Conservation (phyloP, 768 basidiomycete species). For the Aureoboletus auriporus region DNA sequence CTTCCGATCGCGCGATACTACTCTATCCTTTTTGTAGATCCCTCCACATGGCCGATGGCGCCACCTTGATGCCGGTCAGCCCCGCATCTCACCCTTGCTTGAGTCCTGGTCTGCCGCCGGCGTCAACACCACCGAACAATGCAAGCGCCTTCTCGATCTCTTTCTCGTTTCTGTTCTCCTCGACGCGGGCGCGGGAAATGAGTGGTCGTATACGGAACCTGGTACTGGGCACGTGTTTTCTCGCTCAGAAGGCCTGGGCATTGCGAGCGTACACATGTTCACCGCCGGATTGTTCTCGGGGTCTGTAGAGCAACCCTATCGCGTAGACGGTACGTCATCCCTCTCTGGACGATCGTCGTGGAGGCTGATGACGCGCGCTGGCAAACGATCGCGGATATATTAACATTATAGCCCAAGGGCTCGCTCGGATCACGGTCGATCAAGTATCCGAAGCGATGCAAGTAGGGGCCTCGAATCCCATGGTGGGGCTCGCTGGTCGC, state of each 20-base stretch:
- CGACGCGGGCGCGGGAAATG: slow-evolving; percentile 88
- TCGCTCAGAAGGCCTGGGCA: slow-evolving; percentile 80
- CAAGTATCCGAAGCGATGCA: slow-evolving; percentile 71
- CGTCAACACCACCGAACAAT: slow-evolving; percentile 52
- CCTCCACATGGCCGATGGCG: slow-evolving; percentile 89
- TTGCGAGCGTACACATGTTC: slow-evolving; percentile 93
- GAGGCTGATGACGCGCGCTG: not conserved
- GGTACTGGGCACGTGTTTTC: slow-evolving; percentile 48
- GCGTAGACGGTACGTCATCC: slow-evolving; percentile 67
- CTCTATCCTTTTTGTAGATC: slow-evolving; percentile 44
- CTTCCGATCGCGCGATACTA: not conserved
- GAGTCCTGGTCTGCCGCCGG: slow-evolving; percentile 46
- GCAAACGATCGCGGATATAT: too few species aligned
- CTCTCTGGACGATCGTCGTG: not conserved
- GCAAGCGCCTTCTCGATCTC: slow-evolving; percentile 79
- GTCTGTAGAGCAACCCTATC: slow-evolving; percentile 48
- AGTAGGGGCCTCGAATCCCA: slow-evolving; percentile 71
- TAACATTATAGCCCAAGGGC: slow-evolving; percentile 54
- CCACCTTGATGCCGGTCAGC: slow-evolving; percentile 69
- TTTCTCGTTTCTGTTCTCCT: slow-evolving; percentile 89
- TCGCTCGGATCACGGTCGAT: slow-evolving; percentile 59
- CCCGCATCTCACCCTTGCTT: slow-evolving; percentile 62
- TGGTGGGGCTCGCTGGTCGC: slow-evolving; percentile 89
- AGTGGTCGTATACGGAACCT: slow-evolving; percentile 73
- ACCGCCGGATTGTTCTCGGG: slow-evolving; percentile 77